phyloP scores from a whole-genome alignment of 495 filamentous ascomycete genomes.

The Pseudevernia furfuracea region DNA sequence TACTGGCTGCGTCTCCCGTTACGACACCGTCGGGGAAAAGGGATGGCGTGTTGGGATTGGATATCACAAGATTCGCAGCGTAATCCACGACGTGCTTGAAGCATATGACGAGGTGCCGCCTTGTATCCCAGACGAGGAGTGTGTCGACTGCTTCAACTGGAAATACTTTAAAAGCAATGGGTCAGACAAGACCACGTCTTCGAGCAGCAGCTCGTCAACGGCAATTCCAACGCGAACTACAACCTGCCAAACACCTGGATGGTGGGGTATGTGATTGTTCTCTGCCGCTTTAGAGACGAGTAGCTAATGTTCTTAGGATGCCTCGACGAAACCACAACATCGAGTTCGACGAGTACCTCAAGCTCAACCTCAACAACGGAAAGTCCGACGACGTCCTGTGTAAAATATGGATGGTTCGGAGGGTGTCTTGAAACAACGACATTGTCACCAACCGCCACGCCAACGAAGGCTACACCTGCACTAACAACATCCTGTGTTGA shows the following conservation, averaged over 20 bases:
- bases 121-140: conserved; percentile 68
- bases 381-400: conserved; percentile 68
- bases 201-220: conserved; percentile 43
- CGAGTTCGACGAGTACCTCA: conserved; percentile 36
- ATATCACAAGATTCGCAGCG: conserved; percentile 74
- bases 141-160: conserved; percentile 86
- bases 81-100: conserved; percentile 78
- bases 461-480: conserved; percentile 1
- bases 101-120: conserved; percentile 69
- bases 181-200: conserved; percentile 63
- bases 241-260: conserved; percentile 82
- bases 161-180: conserved; percentile 89
- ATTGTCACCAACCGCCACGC: conserved; percentile 12
- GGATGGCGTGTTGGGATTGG: conserved; percentile 82
- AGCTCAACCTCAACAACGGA: conserved; percentile 42
- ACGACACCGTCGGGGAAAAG: conserved; percentile 83
- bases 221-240: conserved; percentile 62
- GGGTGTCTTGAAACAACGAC: conserved; percentile 24
- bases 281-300: background rate
- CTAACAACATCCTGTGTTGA: conserved; percentile 72
- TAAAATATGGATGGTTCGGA: conserved; percentile 67
- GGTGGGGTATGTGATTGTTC: conserved; percentile 38
- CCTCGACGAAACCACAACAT: conserved; percentile 38
- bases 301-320: conserved; percentile 13
- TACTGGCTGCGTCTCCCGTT: conserved; percentile 76